Conservation (phyloP, 2,329 filamentous ascomycete species). For the Coniochaeta sp. region DNA sequence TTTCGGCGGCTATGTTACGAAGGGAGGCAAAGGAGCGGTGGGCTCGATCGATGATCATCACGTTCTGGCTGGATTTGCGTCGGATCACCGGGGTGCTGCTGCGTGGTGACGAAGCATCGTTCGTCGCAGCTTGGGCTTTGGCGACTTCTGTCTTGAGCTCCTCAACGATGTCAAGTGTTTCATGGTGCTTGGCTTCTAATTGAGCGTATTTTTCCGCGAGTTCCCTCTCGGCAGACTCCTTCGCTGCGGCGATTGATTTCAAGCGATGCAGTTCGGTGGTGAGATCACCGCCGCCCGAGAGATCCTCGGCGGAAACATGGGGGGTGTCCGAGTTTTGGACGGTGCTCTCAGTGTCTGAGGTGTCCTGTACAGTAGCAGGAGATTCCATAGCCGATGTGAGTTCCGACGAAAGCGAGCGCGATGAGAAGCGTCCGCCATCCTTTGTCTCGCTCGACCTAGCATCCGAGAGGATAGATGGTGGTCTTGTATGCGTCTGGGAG, state of each 20-base stretch:
- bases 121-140: slow-evolving; percentile 56
- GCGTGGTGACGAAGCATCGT: slow-evolving; percentile 52
- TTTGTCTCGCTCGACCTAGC: slow-evolving; percentile 63
- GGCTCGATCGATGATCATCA: slow-evolving; percentile 81
- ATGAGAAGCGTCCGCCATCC: slow-evolving; percentile 60
- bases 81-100: slow-evolving; percentile 73
- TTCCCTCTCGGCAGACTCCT: slow-evolving; percentile 65
- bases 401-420: slow-evolving; percentile 88
- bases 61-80: slow-evolving; percentile 84
- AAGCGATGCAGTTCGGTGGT: slow-evolving; percentile 64
- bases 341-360: slow-evolving; percentile 49
- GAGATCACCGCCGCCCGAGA: slow-evolving; percentile 20
- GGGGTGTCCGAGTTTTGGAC: slow-evolving; percentile 31
- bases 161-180: slow-evolving; percentile 78
- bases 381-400: slow-evolving; percentile 81
- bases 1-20: slow-evolving; percentile 79
- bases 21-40: slow-evolving; percentile 87
- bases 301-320: slow-evolving; percentile 4
- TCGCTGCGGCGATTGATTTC: slow-evolving; percentile 63
- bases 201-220: slow-evolving; percentile 75
- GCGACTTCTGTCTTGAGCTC: slow-evolving; percentile 82
- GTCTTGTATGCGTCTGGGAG: slow-evolving; percentile 46
- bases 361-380: slow-evolving; percentile 52
- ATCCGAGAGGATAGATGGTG: slow-evolving; percentile 80
- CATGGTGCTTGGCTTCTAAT: slow-evolving; percentile 73